Conservation (phyloP, 2,329 filamentous ascomycete genomes). For the Achaetomium macrosporum region DNA sequence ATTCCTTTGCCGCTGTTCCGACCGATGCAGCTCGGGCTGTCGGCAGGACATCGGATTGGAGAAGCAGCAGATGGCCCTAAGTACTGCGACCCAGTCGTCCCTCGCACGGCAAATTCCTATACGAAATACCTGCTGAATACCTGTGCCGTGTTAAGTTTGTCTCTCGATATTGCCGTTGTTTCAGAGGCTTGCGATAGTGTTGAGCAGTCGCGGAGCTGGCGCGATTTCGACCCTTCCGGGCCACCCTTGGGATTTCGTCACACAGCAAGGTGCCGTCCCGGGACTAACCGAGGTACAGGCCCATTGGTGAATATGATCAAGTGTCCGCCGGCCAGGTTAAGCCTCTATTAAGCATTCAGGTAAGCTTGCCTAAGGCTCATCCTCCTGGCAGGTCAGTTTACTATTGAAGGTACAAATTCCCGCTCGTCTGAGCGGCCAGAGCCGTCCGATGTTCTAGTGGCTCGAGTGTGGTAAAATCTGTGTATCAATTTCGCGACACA, state of each 20-base stretch:
- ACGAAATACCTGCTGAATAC: not conserved
- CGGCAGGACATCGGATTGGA: not conserved
- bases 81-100: not conserved
- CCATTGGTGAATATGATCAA: no score
- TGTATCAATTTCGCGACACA: not conserved
- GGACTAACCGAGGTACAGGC: not conserved
- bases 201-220: not conserved
- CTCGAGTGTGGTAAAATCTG: not conserved
- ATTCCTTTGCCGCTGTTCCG: not conserved
- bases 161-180: not conserved
- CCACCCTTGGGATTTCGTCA: not conserved
- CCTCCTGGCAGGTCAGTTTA: not conserved
- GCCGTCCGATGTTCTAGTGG: not conserved
- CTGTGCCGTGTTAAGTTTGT: not conserved
- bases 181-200: not conserved
- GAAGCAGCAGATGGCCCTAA: not conserved
- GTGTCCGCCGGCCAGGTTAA: no score
- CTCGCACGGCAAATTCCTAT: not conserved
- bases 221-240: not conserved
- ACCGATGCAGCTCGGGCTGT: not conserved
- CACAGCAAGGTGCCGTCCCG: not conserved
- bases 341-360: not conserved
- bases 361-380: not conserved
- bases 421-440: not conserved
- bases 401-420: no score